These are phyloP conservation scores for Piromyces sp. DNA, from an alignment of 192 early-diverging fungal species.

Conservation along the genomic window DNA sequence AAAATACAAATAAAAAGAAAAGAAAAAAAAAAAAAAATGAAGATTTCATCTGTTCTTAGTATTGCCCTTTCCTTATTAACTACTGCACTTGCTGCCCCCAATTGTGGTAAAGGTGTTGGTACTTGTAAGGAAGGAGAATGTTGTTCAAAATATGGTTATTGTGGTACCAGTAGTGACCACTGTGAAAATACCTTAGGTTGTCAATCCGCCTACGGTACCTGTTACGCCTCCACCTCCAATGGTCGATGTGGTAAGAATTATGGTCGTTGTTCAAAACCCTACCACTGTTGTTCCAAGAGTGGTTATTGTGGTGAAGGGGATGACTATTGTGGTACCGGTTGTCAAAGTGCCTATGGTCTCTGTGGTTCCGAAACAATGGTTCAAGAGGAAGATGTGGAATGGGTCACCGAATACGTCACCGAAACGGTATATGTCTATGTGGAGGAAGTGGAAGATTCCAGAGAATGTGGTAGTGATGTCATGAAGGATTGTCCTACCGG, in stretches of 20 bases:
- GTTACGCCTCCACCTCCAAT: not conserved
- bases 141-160: not conserved
- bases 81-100: not conserved
- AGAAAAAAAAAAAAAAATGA: not conserved
- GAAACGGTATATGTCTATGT: not conserved
- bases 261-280: not conserved
- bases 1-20: not conserved
- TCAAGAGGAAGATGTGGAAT: not conserved
- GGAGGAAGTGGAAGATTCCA: not conserved
- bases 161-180: not conserved
- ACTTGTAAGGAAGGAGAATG: not conserved
- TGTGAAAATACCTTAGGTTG: not conserved
- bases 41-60: not conserved
- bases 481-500: not conserved
- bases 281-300: not conserved
- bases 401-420: not conserved
- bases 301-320: not conserved
- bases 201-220: not conserved
- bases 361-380: not conserved
- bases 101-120: not conserved
- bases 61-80: not conserved
- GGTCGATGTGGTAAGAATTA: not conserved
- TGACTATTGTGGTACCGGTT: not conserved
- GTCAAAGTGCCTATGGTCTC: not conserved
- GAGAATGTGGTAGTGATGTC: not conserved